These are phyloP conservation scores for Colletotrichum sp. DNA, from an alignment of 2,329 filamentous ascomycete genomes.

Conservation along the genomic window DNA sequence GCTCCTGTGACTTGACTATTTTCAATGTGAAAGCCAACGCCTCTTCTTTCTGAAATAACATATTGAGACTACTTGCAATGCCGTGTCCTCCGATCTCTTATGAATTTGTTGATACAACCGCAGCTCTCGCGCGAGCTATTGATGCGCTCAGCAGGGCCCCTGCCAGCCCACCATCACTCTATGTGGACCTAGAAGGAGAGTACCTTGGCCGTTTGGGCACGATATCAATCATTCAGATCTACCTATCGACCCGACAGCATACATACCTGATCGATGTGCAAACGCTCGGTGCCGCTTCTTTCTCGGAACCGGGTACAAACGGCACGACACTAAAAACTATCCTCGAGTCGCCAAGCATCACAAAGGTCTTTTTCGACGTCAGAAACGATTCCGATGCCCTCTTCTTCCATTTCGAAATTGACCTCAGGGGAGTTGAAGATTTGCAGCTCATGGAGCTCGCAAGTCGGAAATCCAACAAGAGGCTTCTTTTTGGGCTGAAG, in stretches of 20 bases:
- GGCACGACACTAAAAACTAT: constrained; percentile 38
- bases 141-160: constrained; percentile 23
- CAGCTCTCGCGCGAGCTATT: constrained; percentile 18
- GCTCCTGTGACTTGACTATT: not conserved
- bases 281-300: constrained; percentile 38
- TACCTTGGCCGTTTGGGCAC: constrained; percentile 45
- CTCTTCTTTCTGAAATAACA: not conserved
- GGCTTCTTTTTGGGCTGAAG: constrained; percentile 27
- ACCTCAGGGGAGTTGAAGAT: constrained; percentile 50
- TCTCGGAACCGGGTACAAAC: not conserved
- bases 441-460: constrained; percentile 63
- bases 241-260: constrained; percentile 29
- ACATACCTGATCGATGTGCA: constrained; percentile 52
- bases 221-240: constrained; percentile 49
- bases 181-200: constrained; percentile 53
- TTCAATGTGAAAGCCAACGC: not conserved
- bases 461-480: constrained; percentile 8
- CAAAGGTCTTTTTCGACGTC: constrained; percentile 64
- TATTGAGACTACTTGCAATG: not conserved
- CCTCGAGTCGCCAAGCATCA: constrained; percentile 45
- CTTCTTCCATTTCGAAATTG: constrained; percentile 47
- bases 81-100: not conserved
- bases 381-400: constrained; percentile 64
- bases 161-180: constrained; percentile 40
- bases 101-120: constrained; percentile 13